Conservation (phyloP, 805 yeast genomes). For the Saccharomycopsis guyanensis region DNA sequence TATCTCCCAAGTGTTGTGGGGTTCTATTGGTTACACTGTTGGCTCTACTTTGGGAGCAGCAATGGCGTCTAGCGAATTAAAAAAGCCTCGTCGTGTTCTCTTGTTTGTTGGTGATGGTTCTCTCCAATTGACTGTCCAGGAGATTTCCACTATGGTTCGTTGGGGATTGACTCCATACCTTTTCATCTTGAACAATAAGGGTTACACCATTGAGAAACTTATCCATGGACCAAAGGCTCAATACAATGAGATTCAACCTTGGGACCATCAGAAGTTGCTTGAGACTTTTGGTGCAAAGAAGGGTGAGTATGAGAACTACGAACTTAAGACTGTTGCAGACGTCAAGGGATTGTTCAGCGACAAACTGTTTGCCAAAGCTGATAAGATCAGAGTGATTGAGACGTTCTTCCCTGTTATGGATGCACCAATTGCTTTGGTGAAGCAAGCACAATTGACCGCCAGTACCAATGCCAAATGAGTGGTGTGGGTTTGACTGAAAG, state of each 20-base stretch:
- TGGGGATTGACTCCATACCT: conserved; percentile 50
- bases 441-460: conserved; percentile 60
- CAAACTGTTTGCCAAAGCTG: conserved; percentile 33
- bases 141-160: conserved; percentile 49
- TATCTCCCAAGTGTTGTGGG: conserved; percentile 58
- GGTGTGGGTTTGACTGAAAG: no score
- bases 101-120: conserved; percentile 66
- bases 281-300: conserved; percentile 49
- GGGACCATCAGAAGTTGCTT: conserved; percentile 44
- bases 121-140: conserved; percentile 59
- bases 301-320: conserved; percentile 34
- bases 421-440: conserved; percentile 54
- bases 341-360: conserved; percentile 36
- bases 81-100: conserved; percentile 41
- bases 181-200: conserved; percentile 55
- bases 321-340: conserved; percentile 42
- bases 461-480: conserved; percentile 28
- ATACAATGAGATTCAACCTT: conserved; percentile 56
- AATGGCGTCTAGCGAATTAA: conserved; percentile 45
- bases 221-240: conserved; percentile 47
- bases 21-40: conserved; percentile 57
- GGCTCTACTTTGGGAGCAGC: conserved; percentile 61
- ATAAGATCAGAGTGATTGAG: conserved; percentile 47
- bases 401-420: conserved; percentile 52
- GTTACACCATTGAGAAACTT: conserved; percentile 59